Evolutionary conservation across 352 stramenopile species (phyloP).

Genomic region (Pythium scleroteichum): DNA sequence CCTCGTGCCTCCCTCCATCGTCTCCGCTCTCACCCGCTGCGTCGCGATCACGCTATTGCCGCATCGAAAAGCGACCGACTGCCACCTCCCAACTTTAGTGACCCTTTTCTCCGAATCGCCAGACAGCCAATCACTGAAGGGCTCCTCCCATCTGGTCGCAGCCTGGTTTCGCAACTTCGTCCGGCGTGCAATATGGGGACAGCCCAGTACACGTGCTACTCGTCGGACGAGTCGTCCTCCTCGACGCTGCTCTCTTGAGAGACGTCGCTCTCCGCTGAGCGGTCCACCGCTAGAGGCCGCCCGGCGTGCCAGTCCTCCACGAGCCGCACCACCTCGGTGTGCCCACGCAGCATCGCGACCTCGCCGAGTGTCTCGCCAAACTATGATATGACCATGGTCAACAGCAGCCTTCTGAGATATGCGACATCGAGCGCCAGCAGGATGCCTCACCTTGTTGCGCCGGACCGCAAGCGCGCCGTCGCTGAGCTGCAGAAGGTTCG

Average conservation of each 20-base stretch:
- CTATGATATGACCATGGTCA: not conserved
- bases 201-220: not conserved
- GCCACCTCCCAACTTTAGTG: conserved; percentile 1
- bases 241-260: not conserved
- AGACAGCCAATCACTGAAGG: conserved; percentile 19
- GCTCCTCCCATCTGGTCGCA: conserved; percentile 21
- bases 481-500: conserved; percentile 66
- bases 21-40: not conserved
- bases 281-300: conserved; percentile 16
- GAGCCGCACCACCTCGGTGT: conserved; percentile 12
- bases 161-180: conserved; percentile 25
- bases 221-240: not conserved
- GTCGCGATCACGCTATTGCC: not conserved
- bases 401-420: not conserved
- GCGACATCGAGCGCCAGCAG: not conserved
- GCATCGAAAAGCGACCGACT: conserved; percentile 2
- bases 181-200: conserved; percentile 13
- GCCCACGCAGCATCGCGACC: conserved; percentile 43
- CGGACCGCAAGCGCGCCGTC: conserved; percentile 57
- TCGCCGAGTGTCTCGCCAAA: conserved; percentile 55
- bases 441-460: conserved; percentile 45
- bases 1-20: conserved; percentile 9
- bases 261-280: not conserved
- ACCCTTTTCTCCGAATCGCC: not conserved
- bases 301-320: conserved; percentile 27